Base-by-base conservation (phyloP, 768 basidiomycete genomes). In the Boletus sensibilis region DNA sequence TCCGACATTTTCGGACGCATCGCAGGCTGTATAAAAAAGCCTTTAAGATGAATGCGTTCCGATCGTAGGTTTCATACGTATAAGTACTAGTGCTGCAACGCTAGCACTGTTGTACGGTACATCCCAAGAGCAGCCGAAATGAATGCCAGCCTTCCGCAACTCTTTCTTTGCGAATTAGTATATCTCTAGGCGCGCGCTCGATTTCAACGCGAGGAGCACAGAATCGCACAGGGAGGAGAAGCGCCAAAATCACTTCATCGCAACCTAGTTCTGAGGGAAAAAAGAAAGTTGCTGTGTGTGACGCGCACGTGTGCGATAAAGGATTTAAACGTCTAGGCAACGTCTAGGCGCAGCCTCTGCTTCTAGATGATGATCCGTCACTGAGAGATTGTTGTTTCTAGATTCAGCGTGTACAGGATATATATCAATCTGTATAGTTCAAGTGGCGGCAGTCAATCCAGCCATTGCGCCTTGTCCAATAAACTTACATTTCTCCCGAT, bases 21-120 rank as follows among this genome's bases (percentile, higher is more conserved):
- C 2, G 3, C 20, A 25, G 11, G 38, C 16, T 31, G 25, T 11
- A 4, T 37, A 13, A 5, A 25, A 6, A 20, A 10, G 0, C 41
- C n/a, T 16, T 13, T 33, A 11, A 35, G 9, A 38, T 45, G 16
- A 23, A 38, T 41, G 29, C 50, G 57, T 37, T 33, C 40, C 8
- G n/a, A 35, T 56, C 53, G 51, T 47, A 56, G 37, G 44, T 31
- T 53, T 52, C 33, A 35, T 53, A 16, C 13, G n/a, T n/a, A n/a
- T n/a, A n/a, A n/a, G n/a, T n/a, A n/a, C n/a, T n/a, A 20, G n/a
- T 41, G 48, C 44, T 57, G 21, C 48, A 46, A n/a, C n/a, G 37
- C 20, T 52, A 43, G 48, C 58, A 53, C 54, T 35, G 4, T 34
- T 44, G 21, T 21, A 20, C 18, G 1, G 16, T 8, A 47, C 20